Evolutionary conservation across 345 rosid species (phyloP).

Genomic region (Eucalyptus tenuipes): DNA sequence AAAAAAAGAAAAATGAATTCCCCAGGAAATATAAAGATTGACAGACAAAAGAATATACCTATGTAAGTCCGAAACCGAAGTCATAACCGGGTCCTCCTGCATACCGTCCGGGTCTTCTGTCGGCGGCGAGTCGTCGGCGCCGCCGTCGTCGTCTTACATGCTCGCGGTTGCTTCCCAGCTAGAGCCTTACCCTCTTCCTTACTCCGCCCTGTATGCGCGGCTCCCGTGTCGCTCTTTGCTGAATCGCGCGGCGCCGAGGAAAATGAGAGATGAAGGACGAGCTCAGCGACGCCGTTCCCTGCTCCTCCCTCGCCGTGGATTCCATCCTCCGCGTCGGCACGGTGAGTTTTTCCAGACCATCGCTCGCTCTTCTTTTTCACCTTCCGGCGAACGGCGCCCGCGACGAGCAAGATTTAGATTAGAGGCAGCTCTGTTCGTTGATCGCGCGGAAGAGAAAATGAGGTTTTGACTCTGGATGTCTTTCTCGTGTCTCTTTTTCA

Average conservation of each 20-base stretch:
- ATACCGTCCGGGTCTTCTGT: neutral
- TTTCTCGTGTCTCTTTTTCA: conserved; percentile 2
- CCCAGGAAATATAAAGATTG: neutral
- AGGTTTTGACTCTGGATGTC: neutral
- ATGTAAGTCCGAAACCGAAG: neutral
- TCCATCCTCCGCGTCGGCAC: conserved; percentile 53
- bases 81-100: neutral
- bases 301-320: conserved; percentile 68
- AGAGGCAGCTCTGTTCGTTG: neutral
- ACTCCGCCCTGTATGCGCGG: neutral
- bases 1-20: neutral
- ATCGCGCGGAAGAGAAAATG: neutral
- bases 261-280: conserved; percentile 45
- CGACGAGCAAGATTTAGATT: neutral
- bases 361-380: neutral
- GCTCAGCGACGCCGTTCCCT: conserved; percentile 36
- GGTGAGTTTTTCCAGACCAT: conserved; percentile 20
- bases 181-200: neutral
- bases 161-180: neutral
- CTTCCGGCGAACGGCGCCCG: neutral
- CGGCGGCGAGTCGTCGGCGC: neutral
- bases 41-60: neutral
- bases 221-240: neutral
- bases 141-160: neutral
- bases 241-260: neutral